Conservation (phyloP, 176 grass and related monocot species). For the Oryza australiensis region DNA sequence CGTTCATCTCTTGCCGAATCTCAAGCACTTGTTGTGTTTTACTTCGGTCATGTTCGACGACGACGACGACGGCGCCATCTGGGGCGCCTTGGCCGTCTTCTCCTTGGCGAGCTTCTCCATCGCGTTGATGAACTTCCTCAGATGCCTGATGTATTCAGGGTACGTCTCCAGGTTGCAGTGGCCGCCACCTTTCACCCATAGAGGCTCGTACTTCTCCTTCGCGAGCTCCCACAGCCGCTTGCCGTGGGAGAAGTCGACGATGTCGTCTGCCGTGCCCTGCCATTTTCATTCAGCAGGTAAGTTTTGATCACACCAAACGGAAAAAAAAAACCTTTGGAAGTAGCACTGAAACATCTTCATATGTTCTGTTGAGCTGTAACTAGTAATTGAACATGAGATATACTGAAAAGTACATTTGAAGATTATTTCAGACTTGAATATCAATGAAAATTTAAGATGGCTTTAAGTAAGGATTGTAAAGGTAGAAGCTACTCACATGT, state of each 20-base stretch:
- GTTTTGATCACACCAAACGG: neutral
- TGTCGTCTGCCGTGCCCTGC: slow-evolving; percentile 88
- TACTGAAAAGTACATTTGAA: neutral
- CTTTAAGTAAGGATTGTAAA: neutral
- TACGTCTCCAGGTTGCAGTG: slow-evolving; percentile 96
- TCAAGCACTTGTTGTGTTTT: slow-evolving; percentile 84
- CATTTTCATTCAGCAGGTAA: neutral
- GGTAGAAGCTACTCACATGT: slow-evolving; percentile 71
- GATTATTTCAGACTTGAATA: neutral
- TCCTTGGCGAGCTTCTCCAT: slow-evolving; percentile 78
- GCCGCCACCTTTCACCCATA: slow-evolving; percentile 88
- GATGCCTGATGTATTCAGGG: slow-evolving; percentile 87
- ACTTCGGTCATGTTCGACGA: slow-evolving; percentile 58
- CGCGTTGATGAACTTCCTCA: slow-evolving; percentile 72
- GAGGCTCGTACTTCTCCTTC: slow-evolving; percentile 89
- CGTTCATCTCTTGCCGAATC: slow-evolving; percentile 71
- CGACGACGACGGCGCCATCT: slow-evolving; percentile 27
- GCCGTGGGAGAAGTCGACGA: slow-evolving; percentile 85
- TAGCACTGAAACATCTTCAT: neutral
- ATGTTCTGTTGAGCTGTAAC: neutral
- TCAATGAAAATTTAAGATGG: neutral
- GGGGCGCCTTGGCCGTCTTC: slow-evolving; percentile 27
- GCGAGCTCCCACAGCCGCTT: slow-evolving; percentile 89
- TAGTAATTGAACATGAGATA: neutral
- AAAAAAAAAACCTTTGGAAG: neutral